Conservation (phyloP, 768 basidiomycete species). For the Hypsizygus marmoreus region DNA sequence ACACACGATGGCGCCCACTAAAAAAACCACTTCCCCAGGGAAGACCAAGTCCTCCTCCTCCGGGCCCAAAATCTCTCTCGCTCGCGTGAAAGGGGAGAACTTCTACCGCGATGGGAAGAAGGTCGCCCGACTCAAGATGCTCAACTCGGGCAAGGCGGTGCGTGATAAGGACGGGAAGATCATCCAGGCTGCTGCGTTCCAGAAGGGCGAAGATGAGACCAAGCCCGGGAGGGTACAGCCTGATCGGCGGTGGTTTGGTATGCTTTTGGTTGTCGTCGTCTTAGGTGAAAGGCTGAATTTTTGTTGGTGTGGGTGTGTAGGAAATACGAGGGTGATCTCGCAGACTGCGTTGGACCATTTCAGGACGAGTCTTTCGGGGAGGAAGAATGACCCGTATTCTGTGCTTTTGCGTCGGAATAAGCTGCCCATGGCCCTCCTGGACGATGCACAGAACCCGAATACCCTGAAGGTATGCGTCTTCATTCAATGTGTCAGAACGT, state of each 20-base stretch:
- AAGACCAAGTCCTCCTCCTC: constrained; percentile 46
- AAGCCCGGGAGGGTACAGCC: constrained; percentile 91
- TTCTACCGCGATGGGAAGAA: constrained; percentile 97
- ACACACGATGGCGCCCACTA: constrained; percentile 40
- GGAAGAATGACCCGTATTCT: constrained; percentile 94
- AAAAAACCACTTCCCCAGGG: constrained; percentile 36
- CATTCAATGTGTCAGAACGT: background rate
- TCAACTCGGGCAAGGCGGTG: constrained; percentile 88
- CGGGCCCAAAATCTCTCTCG: constrained; percentile 55
- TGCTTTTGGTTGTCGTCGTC: constrained; percentile 28
- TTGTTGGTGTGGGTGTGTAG: constrained; percentile 42
- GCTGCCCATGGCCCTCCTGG: constrained; percentile 93
- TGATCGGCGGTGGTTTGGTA: constrained; percentile 97
- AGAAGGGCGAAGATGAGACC: constrained; percentile 92
- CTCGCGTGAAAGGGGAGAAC: constrained; percentile 90
- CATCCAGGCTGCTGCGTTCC: constrained; percentile 90
- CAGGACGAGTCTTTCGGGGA: constrained; percentile 79
- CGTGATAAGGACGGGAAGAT: constrained; percentile 92
- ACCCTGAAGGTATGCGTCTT: constrained; percentile 59
- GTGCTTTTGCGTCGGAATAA: constrained; percentile 94
- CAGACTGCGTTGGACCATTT: constrained; percentile 97
- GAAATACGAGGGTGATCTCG: constrained; percentile 98
- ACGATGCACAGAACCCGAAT: constrained; percentile 84
- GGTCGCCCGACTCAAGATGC: constrained; percentile 84
- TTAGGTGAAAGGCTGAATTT: constrained; percentile 10